phyloP scores from a whole-genome alignment of 148 eudicot genomes.

The Bassia scoparia region DNA sequence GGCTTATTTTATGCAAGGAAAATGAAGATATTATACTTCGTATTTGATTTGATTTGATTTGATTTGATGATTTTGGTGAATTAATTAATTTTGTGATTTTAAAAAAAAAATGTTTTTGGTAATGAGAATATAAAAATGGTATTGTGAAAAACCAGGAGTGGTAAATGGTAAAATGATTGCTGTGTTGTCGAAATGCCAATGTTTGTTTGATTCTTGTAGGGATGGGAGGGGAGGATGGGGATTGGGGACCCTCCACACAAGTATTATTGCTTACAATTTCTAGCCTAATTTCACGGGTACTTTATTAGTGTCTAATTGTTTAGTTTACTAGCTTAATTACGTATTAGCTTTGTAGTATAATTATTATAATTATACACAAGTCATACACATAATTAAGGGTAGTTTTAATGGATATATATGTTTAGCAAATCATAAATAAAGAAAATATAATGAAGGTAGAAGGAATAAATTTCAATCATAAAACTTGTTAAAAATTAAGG shows the following conservation, averaged over 20 bases:
- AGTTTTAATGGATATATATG: too few relatives aligned
- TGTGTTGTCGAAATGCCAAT: constrained; percentile 29
- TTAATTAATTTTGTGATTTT: neutral
- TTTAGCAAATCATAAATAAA: too few relatives aligned
- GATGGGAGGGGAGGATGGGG: neutral
- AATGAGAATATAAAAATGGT: neutral
- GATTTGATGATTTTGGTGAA: neutral
- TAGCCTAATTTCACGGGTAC: neutral
- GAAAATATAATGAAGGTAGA: too few relatives aligned
- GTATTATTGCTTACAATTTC: neutral
- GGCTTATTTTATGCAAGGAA: neutral
- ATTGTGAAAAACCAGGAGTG: constrained; percentile 14
- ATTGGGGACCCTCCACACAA: neutral
- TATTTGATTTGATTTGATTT: too few relatives aligned
- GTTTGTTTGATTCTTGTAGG: constrained; percentile 20
- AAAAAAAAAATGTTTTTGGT: neutral
- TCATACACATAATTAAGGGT: too few relatives aligned
- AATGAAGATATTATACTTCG: neutral
- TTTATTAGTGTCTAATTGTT: neutral
- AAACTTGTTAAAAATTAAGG: too few relatives aligned
- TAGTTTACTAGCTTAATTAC: too few relatives aligned
- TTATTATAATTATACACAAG: too few relatives aligned
- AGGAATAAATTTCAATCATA: too few relatives aligned
- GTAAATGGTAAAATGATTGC: constrained; percentile 12
- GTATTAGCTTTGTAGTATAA: too few relatives aligned